phyloP scores from a whole-genome alignment of 2,329 filamentous ascomycete genomes.

The Venturia effusa region DNA sequence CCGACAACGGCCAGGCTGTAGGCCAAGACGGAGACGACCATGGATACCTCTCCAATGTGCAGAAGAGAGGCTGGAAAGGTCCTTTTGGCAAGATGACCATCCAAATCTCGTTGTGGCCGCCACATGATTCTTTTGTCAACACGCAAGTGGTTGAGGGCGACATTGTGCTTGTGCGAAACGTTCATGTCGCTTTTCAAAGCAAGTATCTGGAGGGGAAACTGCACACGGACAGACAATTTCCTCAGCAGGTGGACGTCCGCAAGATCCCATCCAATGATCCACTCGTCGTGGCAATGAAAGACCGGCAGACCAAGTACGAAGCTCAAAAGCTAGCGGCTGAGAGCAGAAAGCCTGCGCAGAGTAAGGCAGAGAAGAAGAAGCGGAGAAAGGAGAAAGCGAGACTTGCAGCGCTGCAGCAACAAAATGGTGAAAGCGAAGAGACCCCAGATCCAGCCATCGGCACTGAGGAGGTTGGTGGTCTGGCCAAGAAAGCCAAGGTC shows the following conservation, averaged over 20 bases:
- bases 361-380: slow-evolving; percentile 27
- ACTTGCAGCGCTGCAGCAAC: background rate
- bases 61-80: slow-evolving; percentile 51
- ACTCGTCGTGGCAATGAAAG: slow-evolving; percentile 46
- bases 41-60: slow-evolving; percentile 37
- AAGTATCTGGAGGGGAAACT: slow-evolving; percentile 61
- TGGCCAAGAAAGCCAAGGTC: slow-evolving; percentile 6
- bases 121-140: slow-evolving; percentile 51
- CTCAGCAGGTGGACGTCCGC: slow-evolving; percentile 47
- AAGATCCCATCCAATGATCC: slow-evolving; percentile 35
- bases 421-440: slow-evolving; percentile 15
- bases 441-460: background rate
- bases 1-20: slow-evolving; percentile 18
- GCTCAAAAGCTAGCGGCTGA: slow-evolving; percentile 13
- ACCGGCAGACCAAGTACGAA: slow-evolving; percentile 52
- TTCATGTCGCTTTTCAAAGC: slow-evolving; percentile 52
- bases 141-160: slow-evolving; percentile 45
- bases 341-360: slow-evolving; percentile 5
- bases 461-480: background rate
- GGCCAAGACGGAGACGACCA: slow-evolving; percentile 42
- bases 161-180: slow-evolving; percentile 59
- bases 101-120: slow-evolving; percentile 59
- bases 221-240: slow-evolving; percentile 46
- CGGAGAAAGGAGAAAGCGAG: slow-evolving; percentile 22
- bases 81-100: slow-evolving; percentile 64